A percentile compares a stretch with the other conserved stretches of the same genome.
These are phyloP conservation scores for Solanum piurae DNA, from an alignment of 257 asterid genomes.

Conservation along the genomic window DNA sequence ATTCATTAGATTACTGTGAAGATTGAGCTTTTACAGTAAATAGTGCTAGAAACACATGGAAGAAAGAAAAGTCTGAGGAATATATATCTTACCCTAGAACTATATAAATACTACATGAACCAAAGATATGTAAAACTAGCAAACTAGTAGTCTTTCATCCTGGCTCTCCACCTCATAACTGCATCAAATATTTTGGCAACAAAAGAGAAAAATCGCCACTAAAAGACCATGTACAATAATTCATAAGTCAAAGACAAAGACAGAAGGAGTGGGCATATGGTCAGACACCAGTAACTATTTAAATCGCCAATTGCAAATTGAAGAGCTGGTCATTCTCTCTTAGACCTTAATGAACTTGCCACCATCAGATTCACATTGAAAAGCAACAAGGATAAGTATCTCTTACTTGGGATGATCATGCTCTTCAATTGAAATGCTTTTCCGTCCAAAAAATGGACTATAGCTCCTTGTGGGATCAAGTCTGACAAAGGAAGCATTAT, in stretches of 20 bases:
- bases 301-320: not conserved
- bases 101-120: not conserved
- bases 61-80: not conserved
- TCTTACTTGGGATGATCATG: slow-evolving; percentile 12
- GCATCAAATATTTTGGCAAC: not conserved
- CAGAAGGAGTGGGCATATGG: not conserved
- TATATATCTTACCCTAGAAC: not conserved
- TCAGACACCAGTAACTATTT: not conserved
- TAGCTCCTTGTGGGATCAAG: slow-evolving; percentile 3
- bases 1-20: not conserved
- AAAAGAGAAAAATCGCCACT: not conserved
- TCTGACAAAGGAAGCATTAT: slow-evolving; percentile 6
- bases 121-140: not conserved
- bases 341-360: not conserved
- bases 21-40: not conserved
- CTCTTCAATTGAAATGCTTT: not conserved
- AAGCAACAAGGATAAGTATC: not conserved
- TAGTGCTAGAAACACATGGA: not conserved
- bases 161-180: not conserved
- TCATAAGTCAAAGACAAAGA: not conserved
- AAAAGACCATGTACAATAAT: not conserved
- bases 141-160: not conserved
- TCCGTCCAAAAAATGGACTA: not conserved
- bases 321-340: not conserved
- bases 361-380: not conserved